These are phyloP conservation scores for Mucor racemosus DNA, from an alignment of 371 early-diverging fungal species.

Conservation along the genomic window DNA sequence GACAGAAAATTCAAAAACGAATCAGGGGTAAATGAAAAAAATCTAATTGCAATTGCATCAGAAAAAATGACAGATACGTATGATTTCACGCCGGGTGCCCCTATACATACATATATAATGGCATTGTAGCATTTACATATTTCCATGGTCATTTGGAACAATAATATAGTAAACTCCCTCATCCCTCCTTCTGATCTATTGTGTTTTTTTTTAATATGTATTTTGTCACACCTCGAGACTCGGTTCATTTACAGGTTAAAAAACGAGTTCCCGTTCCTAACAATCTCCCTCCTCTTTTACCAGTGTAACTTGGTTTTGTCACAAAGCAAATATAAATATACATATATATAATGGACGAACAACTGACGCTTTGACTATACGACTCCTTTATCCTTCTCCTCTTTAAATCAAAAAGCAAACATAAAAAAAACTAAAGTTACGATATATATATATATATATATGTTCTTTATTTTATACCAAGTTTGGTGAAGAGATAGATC, in stretches of 20 bases:
- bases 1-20: neutral
- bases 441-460: neutral
- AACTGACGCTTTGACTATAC: neutral
- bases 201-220: neutral
- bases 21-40: neutral
- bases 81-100: neutral
- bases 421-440: neutral
- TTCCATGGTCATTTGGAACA: neutral
- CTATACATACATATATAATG: neutral
- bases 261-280: conserved; percentile 1
- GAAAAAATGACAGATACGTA: neutral
- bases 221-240: conserved; percentile 6
- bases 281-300: neutral
- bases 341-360: neutral
- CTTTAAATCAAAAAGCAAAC: neutral
- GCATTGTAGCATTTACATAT: neutral
- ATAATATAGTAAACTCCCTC: neutral
- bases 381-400: neutral
- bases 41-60: neutral
- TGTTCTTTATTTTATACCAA: conserved; percentile 1
- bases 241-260: conserved; percentile 5
- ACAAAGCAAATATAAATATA: no score
- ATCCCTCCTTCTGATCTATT: neutral
- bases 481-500: conserved; percentile 16
- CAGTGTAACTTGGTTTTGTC: conserved; percentile 1